Conservation (phyloP, 305 asterid genomes). For the Lippia alba region DNA sequence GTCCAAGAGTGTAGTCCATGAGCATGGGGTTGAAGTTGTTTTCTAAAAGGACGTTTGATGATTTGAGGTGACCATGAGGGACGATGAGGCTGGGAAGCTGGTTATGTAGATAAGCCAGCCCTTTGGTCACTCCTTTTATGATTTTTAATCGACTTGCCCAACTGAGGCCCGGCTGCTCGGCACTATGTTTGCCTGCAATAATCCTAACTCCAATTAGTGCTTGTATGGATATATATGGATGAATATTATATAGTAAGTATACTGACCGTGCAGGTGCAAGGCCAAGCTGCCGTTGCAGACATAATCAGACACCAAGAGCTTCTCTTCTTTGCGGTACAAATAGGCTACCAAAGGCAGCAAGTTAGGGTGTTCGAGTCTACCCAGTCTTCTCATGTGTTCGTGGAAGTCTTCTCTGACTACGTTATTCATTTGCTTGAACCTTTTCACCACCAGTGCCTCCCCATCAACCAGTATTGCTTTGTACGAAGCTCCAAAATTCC, state of each 20-base stretch:
- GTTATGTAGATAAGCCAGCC: slow-evolving; percentile 62
- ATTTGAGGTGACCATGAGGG: slow-evolving; percentile 86
- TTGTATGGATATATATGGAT: neutral
- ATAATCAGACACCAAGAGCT: slow-evolving; percentile 71
- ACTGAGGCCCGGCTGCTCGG: slow-evolving; percentile 57
- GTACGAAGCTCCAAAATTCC: slow-evolving; percentile 82
- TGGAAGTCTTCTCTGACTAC: slow-evolving; percentile 68
- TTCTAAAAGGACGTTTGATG: slow-evolving; percentile 70
- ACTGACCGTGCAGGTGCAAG: slow-evolving; percentile 69
- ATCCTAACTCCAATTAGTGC: no score
- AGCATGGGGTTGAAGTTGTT: slow-evolving; percentile 61
- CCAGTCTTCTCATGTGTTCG: slow-evolving; percentile 65
- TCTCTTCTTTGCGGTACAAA: slow-evolving; percentile 82
- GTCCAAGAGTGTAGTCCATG: slow-evolving; percentile 68
- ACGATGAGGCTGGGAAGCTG: slow-evolving; percentile 60
- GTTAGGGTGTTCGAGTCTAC: slow-evolving; percentile 62
- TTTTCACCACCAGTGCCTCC: slow-evolving; percentile 79
- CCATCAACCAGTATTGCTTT: slow-evolving; percentile 80
- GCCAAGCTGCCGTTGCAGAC: slow-evolving; percentile 72
- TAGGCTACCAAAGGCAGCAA: slow-evolving; percentile 78
- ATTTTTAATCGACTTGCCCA: slow-evolving; percentile 71
- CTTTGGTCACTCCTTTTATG: slow-evolving; percentile 70
- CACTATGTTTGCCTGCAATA: slow-evolving; percentile 40
- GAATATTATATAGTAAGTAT: no score
- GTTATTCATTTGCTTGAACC: slow-evolving; percentile 76